Base-by-base conservation (phyloP, 352 stramenopile genomes). In the Pythium catenulatum region DNA sequence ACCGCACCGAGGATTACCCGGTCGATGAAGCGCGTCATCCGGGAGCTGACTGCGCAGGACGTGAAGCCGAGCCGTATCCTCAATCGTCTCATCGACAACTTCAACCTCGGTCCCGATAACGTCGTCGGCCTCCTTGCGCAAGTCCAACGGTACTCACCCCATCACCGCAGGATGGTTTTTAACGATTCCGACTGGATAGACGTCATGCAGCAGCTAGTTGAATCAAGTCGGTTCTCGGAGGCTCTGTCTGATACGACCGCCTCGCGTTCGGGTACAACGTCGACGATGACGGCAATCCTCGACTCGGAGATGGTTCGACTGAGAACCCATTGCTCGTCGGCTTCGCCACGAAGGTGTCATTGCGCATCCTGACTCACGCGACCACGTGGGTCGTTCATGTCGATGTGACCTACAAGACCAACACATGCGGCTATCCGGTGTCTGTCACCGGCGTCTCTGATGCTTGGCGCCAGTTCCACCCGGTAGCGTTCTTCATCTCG, bases 381-480 rank as follows among this genome's bases (percentile, higher is more conserved):
- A 30, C 32, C 21, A n/a, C 17, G 4, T 32, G 36, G 2, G 76
- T 86, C 4, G 41, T 91, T 27, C 87, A 89, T 45, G 41, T 87
- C 4, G 65, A 87, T 34, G 79, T 76, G 2, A 91, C 75, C 0
- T 88, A 77, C 65, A 89, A 91, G 76, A 25, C 82, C 3, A 84
- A 82, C 0, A 79, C 82, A 39, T 77, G 63, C 2, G 54, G 74
- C 13, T 90, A 87, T 48, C 69, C 85, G 1, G 81, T 87, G 0
- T 54, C 90, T 5, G 76, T 87, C 14, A 68, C 88, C 13, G 87
- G 79, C 9, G 54, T 90, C 19, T 90, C 80, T 27, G 80, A 90
- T 46, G n/a, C 25, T 41, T 73, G 50, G 4, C 50, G 76, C 14
- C 66, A 73, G 0, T 90, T 90, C 45, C 82, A 89, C n/a, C 70